phyloP scores from a whole-genome alignment of 805 yeast species.

The Saccharomycopsis olivae region DNA sequence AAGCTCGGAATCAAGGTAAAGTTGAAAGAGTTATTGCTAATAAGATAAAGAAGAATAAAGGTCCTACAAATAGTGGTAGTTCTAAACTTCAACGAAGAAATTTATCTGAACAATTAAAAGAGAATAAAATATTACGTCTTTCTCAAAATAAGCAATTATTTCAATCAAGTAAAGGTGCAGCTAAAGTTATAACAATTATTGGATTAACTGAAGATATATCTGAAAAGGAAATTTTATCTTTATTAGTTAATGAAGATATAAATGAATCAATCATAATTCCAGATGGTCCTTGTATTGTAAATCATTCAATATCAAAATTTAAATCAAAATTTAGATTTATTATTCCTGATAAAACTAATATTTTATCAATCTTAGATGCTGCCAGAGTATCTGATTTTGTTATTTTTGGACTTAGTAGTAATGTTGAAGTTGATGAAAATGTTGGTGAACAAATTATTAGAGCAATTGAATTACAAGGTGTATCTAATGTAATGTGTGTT shows the following conservation, averaged over 20 bases:
- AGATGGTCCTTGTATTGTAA: not conserved
- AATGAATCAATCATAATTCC: not conserved
- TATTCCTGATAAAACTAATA: conserved; percentile 58
- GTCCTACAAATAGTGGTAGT: conserved; percentile 23
- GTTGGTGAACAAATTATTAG: conserved; percentile 86
- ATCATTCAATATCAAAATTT: conserved; percentile 33
- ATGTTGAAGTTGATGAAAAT: conserved; percentile 65
- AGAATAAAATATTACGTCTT: conserved; percentile 53
- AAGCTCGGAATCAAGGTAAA: conserved; percentile 74
- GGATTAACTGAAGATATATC: conserved; percentile 69
- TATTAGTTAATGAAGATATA: not conserved
- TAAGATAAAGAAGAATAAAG: conserved; percentile 24
- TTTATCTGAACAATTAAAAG: conserved; percentile 64
- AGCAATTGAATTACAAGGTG: conserved; percentile 86
- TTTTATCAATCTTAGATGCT: conserved; percentile 69
- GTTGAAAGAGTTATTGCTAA: conserved; percentile 49
- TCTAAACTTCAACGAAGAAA: conserved; percentile 68
- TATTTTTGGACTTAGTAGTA: conserved; percentile 80
- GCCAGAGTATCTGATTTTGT: conserved; percentile 86
- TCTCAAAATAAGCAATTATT: conserved; percentile 57
- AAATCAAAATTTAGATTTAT: conserved; percentile 63
- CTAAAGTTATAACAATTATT: conserved; percentile 71
- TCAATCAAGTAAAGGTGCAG: conserved; percentile 72
- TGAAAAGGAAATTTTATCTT: conserved; percentile 20
- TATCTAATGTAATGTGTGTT: conserved; percentile 70